Base-by-base conservation (phyloP, 352 stramenopile genomes). In the Phytophthora ohioensis region DNA sequence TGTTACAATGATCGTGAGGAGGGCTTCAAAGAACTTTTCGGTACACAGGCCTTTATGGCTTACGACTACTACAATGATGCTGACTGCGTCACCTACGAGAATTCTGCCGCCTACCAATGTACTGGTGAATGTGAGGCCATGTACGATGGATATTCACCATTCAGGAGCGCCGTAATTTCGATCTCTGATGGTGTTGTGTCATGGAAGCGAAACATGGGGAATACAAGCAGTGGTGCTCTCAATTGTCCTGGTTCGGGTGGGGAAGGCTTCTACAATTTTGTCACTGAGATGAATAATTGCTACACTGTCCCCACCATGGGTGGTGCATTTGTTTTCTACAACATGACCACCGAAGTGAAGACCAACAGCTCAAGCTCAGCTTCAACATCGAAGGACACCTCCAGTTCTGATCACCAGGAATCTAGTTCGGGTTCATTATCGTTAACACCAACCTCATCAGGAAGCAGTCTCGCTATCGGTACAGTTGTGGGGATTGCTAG, bases 151-250 rank as follows among this genome's bases (percentile, higher is more conserved):
- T 43, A 58, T 30, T 31, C 21, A 5, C 35, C 13, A 4, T 30
- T 52, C 30, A 41, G 59, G 38, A 67, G 59, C 32, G 47, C 48
- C 13, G 59, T 31, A 30, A 46, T 67, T 21, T 52, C 13, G 11
- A 39, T 57, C 5, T 34, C 47, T 13, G 41, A 21, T 46, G 43
- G 21, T 7, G 6, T 4, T 32, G 42, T 59, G n/a, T 5, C 21
- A 8, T 67, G 59, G 59, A 67, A 9, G 5, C 36, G 59, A 42
- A 67, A 67, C 42, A 60, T 67, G 59, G 46, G 36, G 4, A n/a
- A 39, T 9, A 57, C 39, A 12, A 39, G n/a, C 42, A 38, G 5
- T 27, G 21, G 21, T 34, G 30, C 35, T 10, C 48, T 52, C n/a
- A 32, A 32, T n/a, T 66, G 58, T 9, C 47, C 47, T 17, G 47